Evolutionary conservation across 2,329 filamentous ascomycete species (phyloP).

Genomic region (Torrubiella hemipterigena): DNA sequence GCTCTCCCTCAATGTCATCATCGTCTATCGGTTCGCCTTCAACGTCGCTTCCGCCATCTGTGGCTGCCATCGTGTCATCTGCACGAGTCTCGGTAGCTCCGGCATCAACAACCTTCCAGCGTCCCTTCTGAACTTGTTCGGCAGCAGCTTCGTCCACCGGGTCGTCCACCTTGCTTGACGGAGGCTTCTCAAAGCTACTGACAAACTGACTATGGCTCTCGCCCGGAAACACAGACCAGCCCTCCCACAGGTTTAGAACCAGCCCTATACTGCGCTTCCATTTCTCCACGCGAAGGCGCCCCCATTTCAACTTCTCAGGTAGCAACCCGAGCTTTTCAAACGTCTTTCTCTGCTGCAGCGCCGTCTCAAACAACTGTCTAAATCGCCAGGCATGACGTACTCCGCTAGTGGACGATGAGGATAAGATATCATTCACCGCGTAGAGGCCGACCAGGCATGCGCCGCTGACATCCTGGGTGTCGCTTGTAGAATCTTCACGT

Average conservation of each 20-base stretch:
- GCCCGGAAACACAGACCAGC: slow-evolving; percentile 61
- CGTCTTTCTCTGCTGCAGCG: slow-evolving; percentile 53
- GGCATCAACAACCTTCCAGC: slow-evolving; percentile 40
- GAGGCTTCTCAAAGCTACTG: slow-evolving; percentile 59
- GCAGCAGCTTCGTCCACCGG: slow-evolving; percentile 17
- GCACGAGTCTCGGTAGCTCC: slow-evolving; percentile 8
- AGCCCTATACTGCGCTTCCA: slow-evolving; percentile 67
- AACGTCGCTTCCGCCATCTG: slow-evolving; percentile 23
- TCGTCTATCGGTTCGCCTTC: slow-evolving; percentile 27
- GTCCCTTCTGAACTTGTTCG: slow-evolving; percentile 23
- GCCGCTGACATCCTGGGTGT: slow-evolving; percentile 50
- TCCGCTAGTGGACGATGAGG: slow-evolving; percentile 62
- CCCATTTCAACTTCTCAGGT: slow-evolving; percentile 64
- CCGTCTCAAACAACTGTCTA: slow-evolving; percentile 64
- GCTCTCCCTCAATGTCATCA: slow-evolving; percentile 36
- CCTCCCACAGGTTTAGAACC: slow-evolving; percentile 60
- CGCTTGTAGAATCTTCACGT: slow-evolving; percentile 30
- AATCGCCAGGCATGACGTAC: slow-evolving; percentile 82
- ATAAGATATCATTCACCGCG: slow-evolving; percentile 64
- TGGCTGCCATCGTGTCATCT: slow-evolving; percentile 6
- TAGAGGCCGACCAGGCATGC: slow-evolving; percentile 75
- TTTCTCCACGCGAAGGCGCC: slow-evolving; percentile 69
- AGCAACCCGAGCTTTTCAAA: slow-evolving; percentile 68
- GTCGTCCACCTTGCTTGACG: slow-evolving; percentile 23
- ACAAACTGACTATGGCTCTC: slow-evolving; percentile 62